A percentile compares a stretch with the other conserved stretches of the same genome.
These are phyloP conservation scores for Rubia peregrina DNA, from an alignment of 305 asterid genomes.

Conservation along the genomic window DNA sequence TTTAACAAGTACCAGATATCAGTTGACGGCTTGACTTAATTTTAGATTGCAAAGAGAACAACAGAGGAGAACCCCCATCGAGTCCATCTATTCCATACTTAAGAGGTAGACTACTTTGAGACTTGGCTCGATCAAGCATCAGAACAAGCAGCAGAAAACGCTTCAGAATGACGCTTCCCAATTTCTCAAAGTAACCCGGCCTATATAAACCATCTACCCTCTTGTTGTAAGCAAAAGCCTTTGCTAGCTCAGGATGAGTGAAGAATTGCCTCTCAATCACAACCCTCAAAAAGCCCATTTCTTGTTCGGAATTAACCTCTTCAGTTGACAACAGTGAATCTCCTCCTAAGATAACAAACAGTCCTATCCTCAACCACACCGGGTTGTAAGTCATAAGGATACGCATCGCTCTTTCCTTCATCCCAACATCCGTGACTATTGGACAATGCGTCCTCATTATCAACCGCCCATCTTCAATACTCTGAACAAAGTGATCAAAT, in stretches of 20 bases:
- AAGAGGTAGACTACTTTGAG: conserved; percentile 75
- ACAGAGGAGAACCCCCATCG: conserved; percentile 93
- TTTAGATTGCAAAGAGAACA: conserved; percentile 55
- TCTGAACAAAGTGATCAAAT: conserved; percentile 35
- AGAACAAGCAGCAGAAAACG: conserved; percentile 85
- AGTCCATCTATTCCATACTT: conserved; percentile 92
- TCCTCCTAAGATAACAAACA: conserved; percentile 78
- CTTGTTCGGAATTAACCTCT: conserved; percentile 69
- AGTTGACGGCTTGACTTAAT: conserved; percentile 86
- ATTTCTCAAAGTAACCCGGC: conserved; percentile 91
- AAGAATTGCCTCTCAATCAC: conserved; percentile 80
- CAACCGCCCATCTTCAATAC: conserved; percentile 81
- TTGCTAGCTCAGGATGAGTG: conserved; percentile 73
- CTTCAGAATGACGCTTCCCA: conserved; percentile 84
- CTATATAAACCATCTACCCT: conserved; percentile 94
- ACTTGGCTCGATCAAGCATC: conserved; percentile 72
- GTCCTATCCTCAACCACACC: conserved; percentile 84
- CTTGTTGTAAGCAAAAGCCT: conserved; percentile 77
- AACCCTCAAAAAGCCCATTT: conserved; percentile 70
- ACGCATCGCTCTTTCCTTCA: conserved; percentile 79
- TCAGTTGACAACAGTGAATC: conserved; percentile 66
- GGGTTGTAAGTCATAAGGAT: conserved; percentile 77
- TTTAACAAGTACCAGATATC: conserved; percentile 46
- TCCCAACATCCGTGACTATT: conserved; percentile 84
- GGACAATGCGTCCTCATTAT: conserved; percentile 91